These are phyloP conservation scores for Niebla homalea DNA, from an alignment of 495 filamentous ascomycete genomes.

Conservation along the genomic window DNA sequence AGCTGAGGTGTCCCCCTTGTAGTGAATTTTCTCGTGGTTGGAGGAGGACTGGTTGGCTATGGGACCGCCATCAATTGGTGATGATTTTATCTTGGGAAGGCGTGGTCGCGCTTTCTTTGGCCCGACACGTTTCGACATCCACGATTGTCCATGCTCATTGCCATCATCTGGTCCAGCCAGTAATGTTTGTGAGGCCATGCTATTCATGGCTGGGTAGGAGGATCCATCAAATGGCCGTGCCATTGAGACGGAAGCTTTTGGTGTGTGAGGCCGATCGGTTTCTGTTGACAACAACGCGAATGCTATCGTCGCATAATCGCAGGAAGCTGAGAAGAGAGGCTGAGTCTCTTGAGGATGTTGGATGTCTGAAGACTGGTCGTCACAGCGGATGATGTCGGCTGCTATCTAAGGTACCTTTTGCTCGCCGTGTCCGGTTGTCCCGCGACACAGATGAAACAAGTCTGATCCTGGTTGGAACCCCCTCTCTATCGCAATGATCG, in stretches of 20 bases:
- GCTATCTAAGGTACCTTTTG: no score
- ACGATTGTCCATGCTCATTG: conserved; percentile 1
- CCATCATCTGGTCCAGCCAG: conserved; percentile 5
- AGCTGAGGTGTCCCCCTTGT: conserved; percentile 1
- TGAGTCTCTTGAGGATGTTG: no score
- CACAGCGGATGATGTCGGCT: no score
- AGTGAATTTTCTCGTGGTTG: conserved; percentile 5
- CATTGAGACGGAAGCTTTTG: not conserved
- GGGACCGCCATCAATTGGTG: conserved; percentile 12
- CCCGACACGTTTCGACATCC: not conserved
- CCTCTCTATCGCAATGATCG: no score
- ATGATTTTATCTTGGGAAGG: conserved; percentile 17
- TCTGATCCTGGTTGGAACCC: no score
- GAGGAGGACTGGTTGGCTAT: conserved; percentile 8
- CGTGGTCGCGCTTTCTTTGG: conserved; percentile 4
- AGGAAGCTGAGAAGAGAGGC: no score
- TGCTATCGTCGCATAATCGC: no score
- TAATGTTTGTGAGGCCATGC: conserved; percentile 13
- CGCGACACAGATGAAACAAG: no score
- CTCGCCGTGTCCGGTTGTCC: no score
- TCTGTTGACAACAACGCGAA: no score
- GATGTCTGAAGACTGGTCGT: no score
- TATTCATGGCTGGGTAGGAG: conserved; percentile 6
- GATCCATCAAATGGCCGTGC: conserved; percentile 11
- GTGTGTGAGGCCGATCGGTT: no score